Evolutionary conservation across 163 green algal species (phyloP).

Genomic region (Scenedesmus sp.): DNA sequence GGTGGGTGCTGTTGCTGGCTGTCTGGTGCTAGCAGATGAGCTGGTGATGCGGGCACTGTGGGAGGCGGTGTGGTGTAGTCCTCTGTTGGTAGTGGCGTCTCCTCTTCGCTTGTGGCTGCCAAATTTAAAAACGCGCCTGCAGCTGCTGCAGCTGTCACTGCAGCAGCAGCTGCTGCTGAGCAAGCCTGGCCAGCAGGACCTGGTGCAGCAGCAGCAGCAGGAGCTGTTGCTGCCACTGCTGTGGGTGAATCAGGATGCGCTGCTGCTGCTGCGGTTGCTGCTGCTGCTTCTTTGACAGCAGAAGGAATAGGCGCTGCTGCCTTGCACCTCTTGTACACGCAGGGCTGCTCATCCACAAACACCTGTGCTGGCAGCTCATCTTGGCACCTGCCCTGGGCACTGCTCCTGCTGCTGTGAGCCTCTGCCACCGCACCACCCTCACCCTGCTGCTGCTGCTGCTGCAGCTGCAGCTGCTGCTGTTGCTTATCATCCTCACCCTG

Average conservation of each 20-base stretch:
- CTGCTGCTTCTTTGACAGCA: background rate
- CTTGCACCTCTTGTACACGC: background rate
- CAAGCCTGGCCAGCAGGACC: background rate
- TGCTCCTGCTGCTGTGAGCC: background rate
- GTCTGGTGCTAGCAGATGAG: background rate
- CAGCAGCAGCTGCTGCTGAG: background rate
- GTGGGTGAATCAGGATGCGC: background rate
- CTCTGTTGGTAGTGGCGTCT: background rate
- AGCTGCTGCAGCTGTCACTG: background rate
- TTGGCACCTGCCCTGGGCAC: background rate
- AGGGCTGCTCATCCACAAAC: background rate
- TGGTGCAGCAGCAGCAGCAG: background rate
- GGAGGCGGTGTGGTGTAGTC: background rate
- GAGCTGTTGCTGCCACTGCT: background rate
- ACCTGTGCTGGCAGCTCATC: background rate
- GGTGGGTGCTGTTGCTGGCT: background rate
- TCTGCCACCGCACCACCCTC: background rate
- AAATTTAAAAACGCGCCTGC: background rate
- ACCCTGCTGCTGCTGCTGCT: background rate
- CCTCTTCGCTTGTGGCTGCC: background rate
- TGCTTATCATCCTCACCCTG: background rate
- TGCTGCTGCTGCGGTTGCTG: background rate
- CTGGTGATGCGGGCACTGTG: background rate
- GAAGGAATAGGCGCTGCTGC: background rate
- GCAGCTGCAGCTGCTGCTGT: background rate